These are phyloP conservation scores for Babesia bovis DNA, from an alignment of 169 alveolate species.

Conservation along the genomic window DNA sequence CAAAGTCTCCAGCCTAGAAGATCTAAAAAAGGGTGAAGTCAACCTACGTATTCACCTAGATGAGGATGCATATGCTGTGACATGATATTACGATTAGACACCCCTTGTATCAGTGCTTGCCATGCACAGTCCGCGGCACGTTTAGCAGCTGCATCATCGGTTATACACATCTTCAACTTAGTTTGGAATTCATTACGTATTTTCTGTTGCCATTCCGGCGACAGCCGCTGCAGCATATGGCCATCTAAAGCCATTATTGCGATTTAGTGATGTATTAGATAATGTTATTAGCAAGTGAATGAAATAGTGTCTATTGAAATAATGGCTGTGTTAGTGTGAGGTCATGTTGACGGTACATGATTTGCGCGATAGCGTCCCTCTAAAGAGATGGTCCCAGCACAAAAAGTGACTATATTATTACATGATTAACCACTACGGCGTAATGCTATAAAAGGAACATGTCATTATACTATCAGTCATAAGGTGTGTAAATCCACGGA, in stretches of 20 bases:
- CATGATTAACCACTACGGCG: no score
- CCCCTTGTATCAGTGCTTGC: slow-evolving; percentile 36
- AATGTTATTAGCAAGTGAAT: no score
- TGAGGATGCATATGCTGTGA: slow-evolving; percentile 26
- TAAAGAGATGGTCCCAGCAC: no score
- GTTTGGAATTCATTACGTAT: slow-evolving; percentile 48
- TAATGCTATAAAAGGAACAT: no score
- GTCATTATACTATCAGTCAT: no score
- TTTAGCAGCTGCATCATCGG: slow-evolving; percentile 12
- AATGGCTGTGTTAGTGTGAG: no score
- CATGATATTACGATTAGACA: slow-evolving; percentile 16
- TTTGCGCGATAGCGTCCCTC: no score
- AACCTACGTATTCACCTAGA: slow-evolving; percentile 48
- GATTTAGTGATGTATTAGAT: slow-evolving; percentile 4
- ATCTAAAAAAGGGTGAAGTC: not conserved
- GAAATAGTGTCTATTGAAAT: no score
- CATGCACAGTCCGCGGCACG: slow-evolving; percentile 52
- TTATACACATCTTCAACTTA: slow-evolving; percentile 41
- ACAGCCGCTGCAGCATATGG: slow-evolving; percentile 36
- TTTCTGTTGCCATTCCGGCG: slow-evolving; percentile 64
- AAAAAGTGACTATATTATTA: no score
- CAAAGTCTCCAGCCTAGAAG: slow-evolving; percentile 55
- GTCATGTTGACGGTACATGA: no score
- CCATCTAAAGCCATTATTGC: slow-evolving; percentile 34
- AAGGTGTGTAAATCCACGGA: no score